A percentile compares a stretch with the other conserved stretches of the same genome.
These are phyloP conservation scores for Saccharomyces hybrid DNA, from an alignment of 1,139 yeast species.

Conservation along the genomic window DNA sequence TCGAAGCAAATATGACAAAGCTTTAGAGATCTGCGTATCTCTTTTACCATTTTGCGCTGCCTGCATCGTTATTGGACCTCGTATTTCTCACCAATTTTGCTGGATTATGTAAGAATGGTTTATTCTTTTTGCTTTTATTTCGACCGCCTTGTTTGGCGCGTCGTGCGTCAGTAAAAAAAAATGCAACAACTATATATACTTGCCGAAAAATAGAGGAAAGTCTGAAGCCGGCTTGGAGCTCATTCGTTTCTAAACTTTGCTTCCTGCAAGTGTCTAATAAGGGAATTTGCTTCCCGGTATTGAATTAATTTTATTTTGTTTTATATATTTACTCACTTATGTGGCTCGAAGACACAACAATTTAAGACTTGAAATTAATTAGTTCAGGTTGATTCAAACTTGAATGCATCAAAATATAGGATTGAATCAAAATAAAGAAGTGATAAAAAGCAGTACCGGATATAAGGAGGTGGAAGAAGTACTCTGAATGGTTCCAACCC, in stretches of 20 bases:
- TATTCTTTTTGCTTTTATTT: background rate
- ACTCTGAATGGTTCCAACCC: background rate
- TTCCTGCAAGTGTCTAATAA: background rate
- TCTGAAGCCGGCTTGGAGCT: background rate
- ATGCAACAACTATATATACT: background rate
- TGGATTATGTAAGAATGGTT: background rate
- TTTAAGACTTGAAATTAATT: background rate
- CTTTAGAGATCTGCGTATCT: conserved; percentile 56
- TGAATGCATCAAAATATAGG: conserved; percentile 21
- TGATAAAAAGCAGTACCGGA: conserved; percentile 76
- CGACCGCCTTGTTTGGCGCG: background rate
- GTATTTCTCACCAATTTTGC: background rate
- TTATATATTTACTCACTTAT: background rate
- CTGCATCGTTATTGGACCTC: background rate
- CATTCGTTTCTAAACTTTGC: background rate
- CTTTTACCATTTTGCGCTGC: conserved; percentile 30
- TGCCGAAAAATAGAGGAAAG: background rate
- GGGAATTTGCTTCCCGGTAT: background rate
- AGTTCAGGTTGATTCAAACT: conserved; percentile 6
- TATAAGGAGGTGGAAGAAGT: conserved; percentile 62
- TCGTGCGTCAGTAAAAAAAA: background rate
- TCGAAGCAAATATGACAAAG: conserved; percentile 66
- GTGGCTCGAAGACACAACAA: background rate
- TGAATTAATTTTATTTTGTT: background rate
- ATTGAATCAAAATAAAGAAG: conserved; percentile 52